Conservation (phyloP, 305 asterid species). For the Rubia balearica region DNA sequence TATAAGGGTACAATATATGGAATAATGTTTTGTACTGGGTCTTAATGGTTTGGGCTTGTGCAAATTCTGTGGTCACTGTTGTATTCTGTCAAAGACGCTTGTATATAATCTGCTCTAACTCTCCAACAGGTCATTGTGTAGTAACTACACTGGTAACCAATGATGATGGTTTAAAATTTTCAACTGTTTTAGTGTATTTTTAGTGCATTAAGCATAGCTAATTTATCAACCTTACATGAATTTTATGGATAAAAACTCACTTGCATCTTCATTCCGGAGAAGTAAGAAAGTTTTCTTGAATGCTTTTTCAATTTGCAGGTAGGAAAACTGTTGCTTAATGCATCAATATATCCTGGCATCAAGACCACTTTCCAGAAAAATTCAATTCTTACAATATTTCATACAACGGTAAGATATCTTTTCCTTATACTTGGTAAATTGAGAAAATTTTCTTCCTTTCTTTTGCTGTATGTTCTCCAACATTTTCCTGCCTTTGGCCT, state of each 20-base stretch:
- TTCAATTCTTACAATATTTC: constrained; percentile 68
- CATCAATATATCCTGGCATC: constrained; percentile 74
- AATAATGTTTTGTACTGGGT: background rate
- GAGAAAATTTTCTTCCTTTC: background rate
- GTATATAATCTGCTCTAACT: background rate
- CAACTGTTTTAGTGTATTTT: background rate
- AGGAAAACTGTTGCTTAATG: constrained; percentile 76
- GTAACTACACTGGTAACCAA: background rate
- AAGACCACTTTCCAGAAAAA: constrained; percentile 77
- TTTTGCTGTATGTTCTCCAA: background rate
- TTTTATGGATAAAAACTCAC: background rate
- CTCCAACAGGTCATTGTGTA: background rate
- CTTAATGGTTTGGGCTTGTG: background rate
- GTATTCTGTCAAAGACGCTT: background rate
- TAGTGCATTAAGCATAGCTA: background rate
- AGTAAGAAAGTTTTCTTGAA: background rate
- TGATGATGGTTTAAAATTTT: background rate
- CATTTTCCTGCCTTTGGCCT: background rate
- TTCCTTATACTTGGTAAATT: background rate
- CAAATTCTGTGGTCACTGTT: background rate
- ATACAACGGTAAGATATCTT: constrained; percentile 57
- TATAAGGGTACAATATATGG: background rate
- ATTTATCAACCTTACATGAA: background rate
- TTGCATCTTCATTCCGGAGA: background rate
- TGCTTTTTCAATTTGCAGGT: constrained; percentile 46